These are phyloP conservation scores for Citrus unshiu DNA, from an alignment of 345 rosid species.

Conservation along the genomic window DNA sequence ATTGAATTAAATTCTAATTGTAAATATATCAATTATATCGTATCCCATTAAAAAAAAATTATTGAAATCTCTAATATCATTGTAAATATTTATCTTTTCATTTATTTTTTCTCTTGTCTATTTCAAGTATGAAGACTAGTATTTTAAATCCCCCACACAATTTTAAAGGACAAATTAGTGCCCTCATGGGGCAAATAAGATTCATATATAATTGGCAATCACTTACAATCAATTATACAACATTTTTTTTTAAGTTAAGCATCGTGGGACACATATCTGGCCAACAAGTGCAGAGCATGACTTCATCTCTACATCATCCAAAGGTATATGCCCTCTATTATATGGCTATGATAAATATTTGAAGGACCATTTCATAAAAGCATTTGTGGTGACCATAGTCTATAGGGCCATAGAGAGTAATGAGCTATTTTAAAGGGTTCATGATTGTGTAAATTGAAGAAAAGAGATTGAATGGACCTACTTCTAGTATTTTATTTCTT, in stretches of 20 bases:
- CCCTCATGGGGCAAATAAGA: not conserved
- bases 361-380: not conserved
- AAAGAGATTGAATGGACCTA: constrained; percentile 18
- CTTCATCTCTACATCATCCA: constrained; percentile 24
- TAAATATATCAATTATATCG: too few relatives aligned
- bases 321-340: not conserved
- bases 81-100: not conserved
- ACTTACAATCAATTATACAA: not conserved
- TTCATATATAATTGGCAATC: not conserved
- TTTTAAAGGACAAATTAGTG: not conserved
- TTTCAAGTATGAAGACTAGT: not conserved
- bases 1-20: too few relatives aligned
- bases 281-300: constrained; percentile 21
- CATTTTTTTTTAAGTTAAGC: not conserved
- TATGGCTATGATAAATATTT: not conserved
- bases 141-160: not conserved
- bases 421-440: constrained; percentile 7
- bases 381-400: not conserved
- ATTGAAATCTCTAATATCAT: too few relatives aligned
- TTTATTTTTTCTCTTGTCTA: not conserved
- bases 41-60: too few relatives aligned
- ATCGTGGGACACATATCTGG: not conserved
- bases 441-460: constrained; percentile 24
- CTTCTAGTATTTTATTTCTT: constrained; percentile 10
- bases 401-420: constrained; percentile 1